Evolutionary conservation across 1,284 basidiomycete genomes (phyloP).

Genomic region (Marasmius oreades): DNA sequence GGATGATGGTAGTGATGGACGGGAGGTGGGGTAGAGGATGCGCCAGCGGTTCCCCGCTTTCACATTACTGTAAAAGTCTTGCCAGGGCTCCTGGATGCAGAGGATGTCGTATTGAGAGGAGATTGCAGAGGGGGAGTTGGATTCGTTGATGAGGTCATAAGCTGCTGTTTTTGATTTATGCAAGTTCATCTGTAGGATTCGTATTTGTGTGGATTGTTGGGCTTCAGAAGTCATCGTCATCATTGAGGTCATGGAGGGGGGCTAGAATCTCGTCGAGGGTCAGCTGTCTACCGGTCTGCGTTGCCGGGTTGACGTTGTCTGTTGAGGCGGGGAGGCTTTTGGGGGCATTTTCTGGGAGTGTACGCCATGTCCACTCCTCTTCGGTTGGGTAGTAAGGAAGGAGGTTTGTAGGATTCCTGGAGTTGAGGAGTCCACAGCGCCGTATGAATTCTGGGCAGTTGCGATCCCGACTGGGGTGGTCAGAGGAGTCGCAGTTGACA

Average conservation of each 20-base stretch:
- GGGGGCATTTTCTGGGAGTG: neutral
- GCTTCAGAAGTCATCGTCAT: neutral
- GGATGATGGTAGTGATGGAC: neutral
- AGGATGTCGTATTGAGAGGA: constrained; percentile 21
- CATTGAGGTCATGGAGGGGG: neutral
- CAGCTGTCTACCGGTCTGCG: neutral
- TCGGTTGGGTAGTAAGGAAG: constrained; percentile 14
- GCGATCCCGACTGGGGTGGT: constrained; percentile 14
- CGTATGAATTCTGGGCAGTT: constrained; percentile 7
- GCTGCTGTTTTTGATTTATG: constrained; percentile 15
- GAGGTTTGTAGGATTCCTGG: constrained; percentile 6
- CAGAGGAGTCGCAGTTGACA: constrained; percentile 10
- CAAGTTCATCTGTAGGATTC: constrained; percentile 17
- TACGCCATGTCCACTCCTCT: constrained; percentile 8
- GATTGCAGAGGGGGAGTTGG: neutral
- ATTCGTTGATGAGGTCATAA: constrained; percentile 8
- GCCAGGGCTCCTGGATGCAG: constrained; percentile 27
- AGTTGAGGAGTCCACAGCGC: neutral
- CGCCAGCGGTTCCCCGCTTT: constrained; percentile 13
- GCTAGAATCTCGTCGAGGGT: neutral
- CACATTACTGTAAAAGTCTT: constrained; percentile 16
- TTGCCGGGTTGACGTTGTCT: neutral
- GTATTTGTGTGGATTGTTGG: neutral
- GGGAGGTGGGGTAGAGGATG: constrained; percentile 17
- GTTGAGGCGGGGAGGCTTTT: neutral